These are phyloP conservation scores for Saraca asoca DNA, from an alignment of 331 rosid genomes.

Conservation along the genomic window DNA sequence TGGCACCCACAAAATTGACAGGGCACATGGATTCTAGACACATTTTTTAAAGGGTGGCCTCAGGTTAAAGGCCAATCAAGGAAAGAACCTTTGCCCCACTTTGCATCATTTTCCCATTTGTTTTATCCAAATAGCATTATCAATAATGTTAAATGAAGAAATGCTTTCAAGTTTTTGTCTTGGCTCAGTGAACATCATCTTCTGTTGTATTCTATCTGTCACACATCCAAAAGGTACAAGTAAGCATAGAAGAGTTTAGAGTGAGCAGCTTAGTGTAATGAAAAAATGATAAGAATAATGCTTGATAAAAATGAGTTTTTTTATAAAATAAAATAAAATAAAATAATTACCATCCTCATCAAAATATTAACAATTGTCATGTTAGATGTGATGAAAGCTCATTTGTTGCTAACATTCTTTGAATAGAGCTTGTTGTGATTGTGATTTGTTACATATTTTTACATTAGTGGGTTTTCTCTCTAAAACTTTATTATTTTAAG, in stretches of 20 bases:
- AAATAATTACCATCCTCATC: no score
- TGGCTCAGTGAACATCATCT: not conserved
- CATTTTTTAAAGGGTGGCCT: not conserved
- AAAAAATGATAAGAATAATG: no score
- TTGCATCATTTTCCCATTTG: not conserved
- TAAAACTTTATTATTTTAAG: no score
- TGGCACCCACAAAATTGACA: slow-evolving; percentile 33
- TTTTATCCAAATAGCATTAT: not conserved
- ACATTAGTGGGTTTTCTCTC: no score
- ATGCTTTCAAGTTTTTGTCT: not conserved
- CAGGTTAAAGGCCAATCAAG: not conserved
- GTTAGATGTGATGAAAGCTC: no score
- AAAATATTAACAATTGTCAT: no score
- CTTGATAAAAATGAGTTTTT: no score
- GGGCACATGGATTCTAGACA: slow-evolving; percentile 5
- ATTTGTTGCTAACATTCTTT: no score
- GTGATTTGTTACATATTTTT: no score
- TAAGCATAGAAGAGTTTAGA: not conserved
- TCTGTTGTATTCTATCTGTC: not conserved
- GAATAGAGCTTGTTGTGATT: no score
- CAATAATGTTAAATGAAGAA: not conserved
- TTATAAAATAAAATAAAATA: no score
- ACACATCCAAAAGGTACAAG: not conserved
- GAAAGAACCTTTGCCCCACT: not conserved
- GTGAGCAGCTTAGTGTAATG: not conserved